Base-by-base conservation (phyloP, 139 green algal species). In the Chlorella sorokiniana region DNA sequence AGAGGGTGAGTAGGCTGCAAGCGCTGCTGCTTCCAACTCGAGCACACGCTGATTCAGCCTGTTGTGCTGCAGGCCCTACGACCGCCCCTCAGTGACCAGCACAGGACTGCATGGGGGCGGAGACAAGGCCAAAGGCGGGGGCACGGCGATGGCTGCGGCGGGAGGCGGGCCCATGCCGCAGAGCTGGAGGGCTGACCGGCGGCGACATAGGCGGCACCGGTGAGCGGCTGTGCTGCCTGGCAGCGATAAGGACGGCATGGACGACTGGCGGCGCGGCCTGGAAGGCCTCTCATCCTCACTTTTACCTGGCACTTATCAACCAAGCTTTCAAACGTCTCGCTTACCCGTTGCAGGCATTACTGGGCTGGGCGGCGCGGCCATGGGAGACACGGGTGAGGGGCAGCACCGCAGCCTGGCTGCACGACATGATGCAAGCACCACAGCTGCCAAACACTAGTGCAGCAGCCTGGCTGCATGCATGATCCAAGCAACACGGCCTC, bases 91-190 rank as follows among this genome's bases (percentile, higher is more conserved):
- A 0, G 23, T 78, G 33, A 64, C 52, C 0, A 22, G 37, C 31
- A 4, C 44, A 11, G 68, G 20, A 5, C 37, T 33, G 20, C 37
- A 48, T 11, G 22, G 20, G 37, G 31, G 40, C 10, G 25, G 31
- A 1, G 11, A 31, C 20, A 22, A 25, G 5, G 42, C 10, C 0
- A 1, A 3, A 59, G n/a, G 42, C 45, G 68, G 37, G 5, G 65
- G 42, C 33, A 44, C 11, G 25, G 44, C 40, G 27, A 27, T 67
- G 48, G 52, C 48, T 5, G 71, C 22, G 0, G 35, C 71, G 1
- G 31, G 33, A 18, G 52, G 48, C 3, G 71, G 71, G 48, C 33
- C 48, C 71, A 78, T 78, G 71, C 71, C 71, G 0, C 71, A 78
- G 35, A 48, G 45, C 3, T 48, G 64, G 52, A 48, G 71, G 71